Base-by-base conservation (phyloP, 805 yeast species). In the Saturnispora silvae region DNA sequence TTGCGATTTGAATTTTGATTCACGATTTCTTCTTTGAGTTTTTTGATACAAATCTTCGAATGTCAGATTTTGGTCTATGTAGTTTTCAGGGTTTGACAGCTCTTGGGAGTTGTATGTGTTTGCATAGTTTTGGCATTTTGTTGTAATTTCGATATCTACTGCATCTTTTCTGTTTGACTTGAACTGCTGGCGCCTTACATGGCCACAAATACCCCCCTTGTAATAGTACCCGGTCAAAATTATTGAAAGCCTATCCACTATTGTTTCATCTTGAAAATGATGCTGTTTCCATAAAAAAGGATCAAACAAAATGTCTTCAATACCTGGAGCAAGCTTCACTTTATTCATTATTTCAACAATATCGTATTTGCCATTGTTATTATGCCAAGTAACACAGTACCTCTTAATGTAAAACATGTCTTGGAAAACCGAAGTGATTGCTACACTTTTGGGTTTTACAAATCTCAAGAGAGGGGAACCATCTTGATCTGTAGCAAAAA, bases 291-390 rank as follows among this genome's bases (percentile, higher is more conserved):
- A 33, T 25, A 33, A 11, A 11, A 18, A 14, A 15, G 20, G 20
- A 25, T 33, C 30, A 18, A 33, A 33, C 19, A 24, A 17, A 25
- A 33, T 23, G 5, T 33, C 30, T 16, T 20, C 19, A 18, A 33
- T 19, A 18, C 19, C 18, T 23, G 20, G n/a, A 15, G 16, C 22
- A 15, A 25, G 7, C 11, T 19, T 24, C 14, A 25, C 16, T 6
- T 24, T 19, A 16, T 33, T 33, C 30, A 24, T 33, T 16, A 27
- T n/a, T 19, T 33, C 30, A 33, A 20, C 36, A 7, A 33, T 33
- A 23, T 23, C 25, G 11, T 23, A 23, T 8, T 23, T 8, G 11
- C 25, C 33, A n/a, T 23, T 23, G 5, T 20, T 18, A n/a, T 31
- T 31, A 31, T 31, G 25, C 30, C 31, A 33, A 6, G 11, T 16